Base-by-base conservation (phyloP, 2,329 filamentous ascomycete genomes). In the Claviceps monticola region DNA sequence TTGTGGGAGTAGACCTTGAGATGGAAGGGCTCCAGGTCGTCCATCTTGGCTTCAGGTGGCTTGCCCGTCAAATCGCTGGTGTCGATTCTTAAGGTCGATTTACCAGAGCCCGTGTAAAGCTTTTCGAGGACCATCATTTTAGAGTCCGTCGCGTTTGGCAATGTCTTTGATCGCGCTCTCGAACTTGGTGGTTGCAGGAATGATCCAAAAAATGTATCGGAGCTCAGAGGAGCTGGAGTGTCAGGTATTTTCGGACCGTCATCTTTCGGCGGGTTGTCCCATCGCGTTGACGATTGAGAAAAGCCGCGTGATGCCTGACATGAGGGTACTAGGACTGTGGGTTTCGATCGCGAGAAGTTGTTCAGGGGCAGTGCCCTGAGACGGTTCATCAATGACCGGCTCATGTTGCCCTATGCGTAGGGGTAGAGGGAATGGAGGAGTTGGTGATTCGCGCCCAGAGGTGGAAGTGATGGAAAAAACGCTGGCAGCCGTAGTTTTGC, bases 1-100 rank as follows among this genome's bases (percentile, higher is more conserved):
- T 88, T 94, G 66, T 86, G 84, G 29, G 85, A 73, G 70, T 82
- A 91, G 66, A 98, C 75, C 71, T 95, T 88, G 57, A 98, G 77
- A 66, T 95, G 88, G 72, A 88, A 88, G 2, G 86, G 84, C 63
- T 85, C 78, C 39, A 71, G 56, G 14, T 66, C 58, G 49, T 71
- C 62, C 45, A 73, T 68, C 46, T 59, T 64, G 42, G 57, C 50
- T 45, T 59, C 56, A 44, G 54, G 46, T 8, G 51, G 45, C 44
- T 51, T 53, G 53, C 60, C 60, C 8, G 58, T 60, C n/a, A 68
- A 58, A 9, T 56, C 57, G 55, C 62, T 64, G 11, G 60, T 66
- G 56, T 69, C 63, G 56, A 68, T 44, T 23, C 13, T 44, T 34
- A 4, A 55, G 44, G 54, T 62, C 50, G 64, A 60, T 52, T 64